Base-by-base conservation (phyloP, 192 early-diverging fungal species). In the Linnemannia schmuckeri region DNA sequence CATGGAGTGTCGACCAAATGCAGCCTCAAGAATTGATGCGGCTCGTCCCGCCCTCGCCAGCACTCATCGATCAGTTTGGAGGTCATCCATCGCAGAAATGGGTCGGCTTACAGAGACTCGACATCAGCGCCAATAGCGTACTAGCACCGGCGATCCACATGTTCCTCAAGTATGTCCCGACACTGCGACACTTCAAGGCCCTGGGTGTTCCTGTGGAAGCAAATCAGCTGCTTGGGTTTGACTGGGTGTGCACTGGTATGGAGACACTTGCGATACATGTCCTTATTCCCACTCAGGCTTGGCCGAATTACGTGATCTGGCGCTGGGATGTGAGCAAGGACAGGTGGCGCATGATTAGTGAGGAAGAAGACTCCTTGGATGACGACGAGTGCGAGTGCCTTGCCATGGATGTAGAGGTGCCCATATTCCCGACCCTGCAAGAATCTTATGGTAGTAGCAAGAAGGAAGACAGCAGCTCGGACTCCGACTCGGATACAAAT, bases 31-130 rank as follows among this genome's bases (percentile, higher is more conserved):
- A 20, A 1, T 24, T 80, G 38, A 41, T 73, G 30, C 52, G 7
- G 6, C 71, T 80, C 5, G 57, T 80, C n/a, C 71, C 71, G 22
- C 78, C 78, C 18, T 72, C 78, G 0, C 61, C 61, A 66, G 15
- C 20, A 1, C 47, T 37, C 5, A 20, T 46, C 42, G 30, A 1
- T 0, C 66, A 13, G 0, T 54, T n/a, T 37, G 74, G 52, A n/a
- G 35, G 12, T 47, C 75, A 63, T 0, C 47, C 12, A 33, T 66
- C 61, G 10, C 33, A 55, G 24, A 20, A 24, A 33, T 52, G 33
- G 46, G 52, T 68, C 52, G 70, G 38, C 27, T 68, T 54, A 61
- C 78, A 73, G 20, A 30, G 4, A 12, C 41, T 80, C 5, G 46
- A 80, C 30, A 80, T 80, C 24, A 73, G 47, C 27, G 78, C 54